These are phyloP conservation scores for Psilocybe azurescens DNA, from an alignment of 768 basidiomycete genomes.

Conservation along the genomic window DNA sequence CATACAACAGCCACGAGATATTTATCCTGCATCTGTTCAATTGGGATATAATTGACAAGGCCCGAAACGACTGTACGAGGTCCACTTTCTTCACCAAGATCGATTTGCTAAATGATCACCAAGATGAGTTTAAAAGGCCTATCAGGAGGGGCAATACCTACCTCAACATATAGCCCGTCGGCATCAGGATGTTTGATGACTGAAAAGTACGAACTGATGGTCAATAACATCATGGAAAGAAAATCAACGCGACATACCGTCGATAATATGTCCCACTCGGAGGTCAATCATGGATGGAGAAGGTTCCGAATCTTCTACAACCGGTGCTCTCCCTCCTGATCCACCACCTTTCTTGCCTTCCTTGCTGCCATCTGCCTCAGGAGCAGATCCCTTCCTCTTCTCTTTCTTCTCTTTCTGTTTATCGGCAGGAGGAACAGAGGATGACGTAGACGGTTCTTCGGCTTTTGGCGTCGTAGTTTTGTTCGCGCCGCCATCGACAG, in stretches of 20 bases:
- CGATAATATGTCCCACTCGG: slow-evolving; percentile 90
- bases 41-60: slow-evolving; percentile 94
- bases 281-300: slow-evolving; percentile 97
- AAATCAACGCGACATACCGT: slow-evolving; percentile 60
- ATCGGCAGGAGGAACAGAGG: slow-evolving; percentile 24
- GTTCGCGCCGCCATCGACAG: slow-evolving; percentile 27
- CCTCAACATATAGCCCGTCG: slow-evolving; percentile 96
- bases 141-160: slow-evolving; percentile 29
- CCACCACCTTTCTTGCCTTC: slow-evolving; percentile 24
- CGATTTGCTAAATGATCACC: slow-evolving; percentile 74
- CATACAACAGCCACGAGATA: slow-evolving; percentile 84
- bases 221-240: background rate
- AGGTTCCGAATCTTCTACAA: slow-evolving; percentile 80
- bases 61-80: slow-evolving; percentile 97
- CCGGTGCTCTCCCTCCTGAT: slow-evolving; percentile 48
- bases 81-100: slow-evolving; percentile 93
- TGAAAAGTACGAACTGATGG: slow-evolving; percentile 32
- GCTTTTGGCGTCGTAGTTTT: slow-evolving; percentile 30
- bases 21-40: slow-evolving; percentile 89
- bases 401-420: slow-evolving; percentile 65
- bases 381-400: slow-evolving; percentile 54
- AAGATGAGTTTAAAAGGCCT: background rate
- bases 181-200: slow-evolving; percentile 98
- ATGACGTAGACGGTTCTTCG: slow-evolving; percentile 17
- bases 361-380: slow-evolving; percentile 44